Percentiles rank a stretch among this genome's conserved stretches.
Evolutionary conservation across 352 stramenopile genomes (phyloP).

Genomic region (Aphanomyces cochlioides): DNA sequence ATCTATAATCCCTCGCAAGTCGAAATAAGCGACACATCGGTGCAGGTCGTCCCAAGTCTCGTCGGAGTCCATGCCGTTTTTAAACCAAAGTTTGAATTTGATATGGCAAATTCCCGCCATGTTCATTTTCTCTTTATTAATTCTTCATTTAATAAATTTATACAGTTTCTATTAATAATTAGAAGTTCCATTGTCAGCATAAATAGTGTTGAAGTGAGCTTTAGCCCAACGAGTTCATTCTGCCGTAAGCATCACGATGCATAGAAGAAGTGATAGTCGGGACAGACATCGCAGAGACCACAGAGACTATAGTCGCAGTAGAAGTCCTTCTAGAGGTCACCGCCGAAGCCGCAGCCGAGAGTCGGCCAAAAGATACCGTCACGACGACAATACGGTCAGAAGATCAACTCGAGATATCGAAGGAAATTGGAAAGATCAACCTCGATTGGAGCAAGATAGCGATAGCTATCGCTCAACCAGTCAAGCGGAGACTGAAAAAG

Average conservation of each 20-base stretch:
- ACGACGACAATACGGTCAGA: slow-evolving; percentile 16
- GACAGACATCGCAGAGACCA: slow-evolving; percentile 6
- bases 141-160: too few species aligned
- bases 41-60: slow-evolving; percentile 4
- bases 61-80: neutral
- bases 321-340: slow-evolving; percentile 4
- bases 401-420: slow-evolving; percentile 20
- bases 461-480: slow-evolving; percentile 4
- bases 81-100: slow-evolving; percentile 7
- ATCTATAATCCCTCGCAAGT: slow-evolving; percentile 6
- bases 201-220: too few species aligned
- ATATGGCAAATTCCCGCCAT: slow-evolving; percentile 1
- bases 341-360: slow-evolving; percentile 26
- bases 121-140: neutral
- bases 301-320: slow-evolving; percentile 9
- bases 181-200: too few species aligned
- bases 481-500: neutral
- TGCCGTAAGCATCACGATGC: too few species aligned
- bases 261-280: slow-evolving; percentile 4
- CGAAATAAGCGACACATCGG: slow-evolving; percentile 8
- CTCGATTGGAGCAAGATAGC: slow-evolving; percentile 9
- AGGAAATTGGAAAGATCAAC: slow-evolving; percentile 29
- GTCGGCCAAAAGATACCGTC: neutral
- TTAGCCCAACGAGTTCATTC: too few species aligned
- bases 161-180: too few species aligned